Base-by-base conservation (phyloP, 352 stramenopile genomes). In the Globisporangium nagaii region DNA sequence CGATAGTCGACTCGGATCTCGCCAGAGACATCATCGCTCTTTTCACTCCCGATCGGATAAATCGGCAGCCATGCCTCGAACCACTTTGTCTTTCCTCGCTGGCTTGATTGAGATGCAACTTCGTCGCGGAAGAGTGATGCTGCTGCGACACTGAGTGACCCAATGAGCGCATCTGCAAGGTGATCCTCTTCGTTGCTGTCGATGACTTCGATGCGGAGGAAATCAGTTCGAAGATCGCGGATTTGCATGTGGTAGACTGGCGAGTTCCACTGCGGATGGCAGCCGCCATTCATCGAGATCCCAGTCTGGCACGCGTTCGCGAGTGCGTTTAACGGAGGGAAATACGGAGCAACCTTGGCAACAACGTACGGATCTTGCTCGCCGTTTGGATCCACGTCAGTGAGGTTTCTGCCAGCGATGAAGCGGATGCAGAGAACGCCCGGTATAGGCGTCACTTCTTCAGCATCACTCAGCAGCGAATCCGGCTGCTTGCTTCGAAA, bases 161-260 rank as follows among this genome's bases (percentile, higher is more conserved):
- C 70, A n/a, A 84, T 81, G 9, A 67, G 62, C 13, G 62, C 70
- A 31, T 81, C 71, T 2, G 70, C 63, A 6, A 81, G 41, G 35
- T 79, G 62, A n/a, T 81, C 70, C 61, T 84, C 73, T 66, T 81
- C 68, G 47, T 79, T 79, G 36, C 65, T 79, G 49, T 84, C 73
- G 3, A 84, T 39, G 0, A 79, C 73, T 30, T 73, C 66, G n/a
- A 84, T 34, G 5, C 61, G 62, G n/a, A 84, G 17, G 20, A 67
- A 63, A 12, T 73, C 71, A 1, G 69, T 76, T 20, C 57, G 31
- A 0, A 70, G 35, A 43, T 84, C 68, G 31, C 66, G 42, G 0
- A 55, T 31, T 12, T 45, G 39, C 7, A 84, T 22, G 30, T 71
- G 42, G 32, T 65, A 81, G 22, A 79, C 59, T 7, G 57, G 41